phyloP scores from a whole-genome alignment of 1,284 basidiomycete species.

The Fistulinella cinereoalba region DNA sequence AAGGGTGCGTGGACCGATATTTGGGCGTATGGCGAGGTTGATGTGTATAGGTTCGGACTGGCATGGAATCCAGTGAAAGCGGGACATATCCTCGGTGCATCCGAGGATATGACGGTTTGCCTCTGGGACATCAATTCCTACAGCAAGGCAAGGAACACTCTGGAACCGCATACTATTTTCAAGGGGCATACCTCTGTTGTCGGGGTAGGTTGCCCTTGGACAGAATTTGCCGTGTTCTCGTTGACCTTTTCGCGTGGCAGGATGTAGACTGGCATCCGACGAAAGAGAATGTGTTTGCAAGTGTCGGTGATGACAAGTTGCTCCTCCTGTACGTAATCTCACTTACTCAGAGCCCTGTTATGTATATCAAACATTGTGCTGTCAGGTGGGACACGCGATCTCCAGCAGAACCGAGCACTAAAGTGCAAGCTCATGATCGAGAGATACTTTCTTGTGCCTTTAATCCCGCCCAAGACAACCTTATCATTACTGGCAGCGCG shows the following conservation, averaged over 20 bases:
- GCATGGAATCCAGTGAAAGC: constrained; percentile 85
- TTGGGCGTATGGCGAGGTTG: constrained; percentile 4
- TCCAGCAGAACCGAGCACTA: constrained; percentile 63
- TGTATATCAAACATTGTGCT: constrained; percentile 10
- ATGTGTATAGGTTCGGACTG: constrained; percentile 73
- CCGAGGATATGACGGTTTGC: constrained; percentile 95
- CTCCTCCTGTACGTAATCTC: constrained; percentile 72
- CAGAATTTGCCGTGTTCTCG: neutral
- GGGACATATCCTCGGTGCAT: constrained; percentile 89
- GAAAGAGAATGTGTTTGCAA: constrained; percentile 86
- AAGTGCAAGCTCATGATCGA: constrained; percentile 83
- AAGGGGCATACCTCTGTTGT: constrained; percentile 88
- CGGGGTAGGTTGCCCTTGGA: constrained; percentile 56
- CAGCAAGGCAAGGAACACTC: constrained; percentile 72
- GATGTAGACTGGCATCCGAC: constrained; percentile 96
- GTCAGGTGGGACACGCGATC: constrained; percentile 90
- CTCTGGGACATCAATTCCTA: constrained; percentile 96
- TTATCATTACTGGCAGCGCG: constrained; percentile 91
- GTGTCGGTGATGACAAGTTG: constrained; percentile 96
- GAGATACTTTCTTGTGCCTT: constrained; percentile 94
- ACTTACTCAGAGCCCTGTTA: constrained; percentile 5
- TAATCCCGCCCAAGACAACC: constrained; percentile 78
- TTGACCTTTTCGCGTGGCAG: constrained; percentile 41
- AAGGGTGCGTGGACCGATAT: constrained; percentile 66
- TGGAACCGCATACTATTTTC: constrained; percentile 84